A percentile compares a stretch with the other conserved stretches of the same genome.
Evolutionary conservation across 2,329 filamentous ascomycete species (phyloP).

Genomic region (Epichloe amarillans): DNA sequence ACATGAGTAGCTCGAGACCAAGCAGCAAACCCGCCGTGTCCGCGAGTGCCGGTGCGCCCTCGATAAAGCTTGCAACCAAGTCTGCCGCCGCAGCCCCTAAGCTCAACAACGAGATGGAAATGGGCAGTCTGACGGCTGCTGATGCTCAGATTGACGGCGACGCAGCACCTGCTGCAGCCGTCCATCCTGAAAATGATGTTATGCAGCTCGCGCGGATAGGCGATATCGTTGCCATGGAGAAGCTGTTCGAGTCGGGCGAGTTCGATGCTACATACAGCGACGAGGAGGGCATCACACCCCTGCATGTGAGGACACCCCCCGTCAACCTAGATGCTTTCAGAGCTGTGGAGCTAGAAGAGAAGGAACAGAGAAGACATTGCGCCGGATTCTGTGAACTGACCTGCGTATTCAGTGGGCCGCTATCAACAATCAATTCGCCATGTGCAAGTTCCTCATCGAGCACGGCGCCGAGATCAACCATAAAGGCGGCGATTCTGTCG

Average conservation of each 20-base stretch:
- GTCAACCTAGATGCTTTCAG: neutral
- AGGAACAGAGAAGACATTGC: neutral
- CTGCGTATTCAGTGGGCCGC: constrained; percentile 66
- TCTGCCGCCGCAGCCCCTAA: constrained; percentile 38
- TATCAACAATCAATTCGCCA: constrained; percentile 95
- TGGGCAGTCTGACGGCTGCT: constrained; percentile 34
- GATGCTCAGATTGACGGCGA: constrained; percentile 9
- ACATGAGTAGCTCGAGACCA: constrained; percentile 29
- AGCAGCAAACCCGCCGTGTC: constrained; percentile 23
- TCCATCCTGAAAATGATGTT: constrained; percentile 54
- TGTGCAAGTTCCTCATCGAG: constrained; percentile 88
- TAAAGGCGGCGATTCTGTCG: constrained; percentile 88
- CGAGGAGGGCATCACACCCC: constrained; percentile 84
- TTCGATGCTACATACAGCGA: constrained; percentile 75
- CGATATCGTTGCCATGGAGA: constrained; percentile 76
- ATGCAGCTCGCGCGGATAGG: constrained; percentile 91
- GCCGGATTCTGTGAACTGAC: neutral
- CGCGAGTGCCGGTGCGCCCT: constrained; percentile 20
- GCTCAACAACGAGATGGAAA: constrained; percentile 43
- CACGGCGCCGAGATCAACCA: constrained; percentile 81
- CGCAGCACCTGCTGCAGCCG: neutral
- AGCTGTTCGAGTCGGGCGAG: constrained; percentile 71
- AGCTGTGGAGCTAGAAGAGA: neutral
- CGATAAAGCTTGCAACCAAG: constrained; percentile 43
- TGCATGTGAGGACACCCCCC: constrained; percentile 55